Evolutionary conservation across 1,284 basidiomycete species (phyloP), one percentile per base, ranked within the genome.

Genomic region (Sanghuangporus baumii): DNA sequence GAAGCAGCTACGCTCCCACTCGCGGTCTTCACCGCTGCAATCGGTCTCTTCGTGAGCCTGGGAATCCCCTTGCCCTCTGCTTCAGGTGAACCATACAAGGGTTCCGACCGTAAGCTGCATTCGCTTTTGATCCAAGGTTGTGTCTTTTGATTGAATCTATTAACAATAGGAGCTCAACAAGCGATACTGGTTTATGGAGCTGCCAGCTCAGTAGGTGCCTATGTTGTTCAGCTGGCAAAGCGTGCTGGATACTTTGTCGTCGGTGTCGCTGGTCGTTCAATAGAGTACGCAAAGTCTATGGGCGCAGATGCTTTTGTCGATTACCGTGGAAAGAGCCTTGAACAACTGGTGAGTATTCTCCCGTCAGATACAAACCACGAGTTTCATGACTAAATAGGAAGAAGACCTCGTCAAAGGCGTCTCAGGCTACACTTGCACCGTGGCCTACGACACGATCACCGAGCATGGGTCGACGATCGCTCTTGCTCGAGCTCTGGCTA

Each of bases 211-310:
- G 73, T 75, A 20, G 74, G 74, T 3, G 66, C 67, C 8, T 75
- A 70, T 61, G 73, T 69, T 2, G 67, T 69, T 12, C 74, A 76
- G 66, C 69, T 76, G 6, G 71, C 72, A 48, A 73, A 73, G 57
- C 65, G 66, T 14, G 60, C 65, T 3, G 65, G 61, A 23, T 59
- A 60, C 61, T 62, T 67, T 31, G 69, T 74, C n/a, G 67, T 75
- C 26, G 74, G 69, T 8, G 69, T 74, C 5, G 72, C 71, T 1
- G 71, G 72, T 18, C 12, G 59, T 2, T 67, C 69, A 2, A 36
- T 50, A 9, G 64, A 65, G 11, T 62, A 68, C 46, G 64, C 68
- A 1, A 60, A 60, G 37, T 47, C 59, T 2, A 66, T 71, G 38
- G 72, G 72, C 36, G 69, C 68, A 12, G 70, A 73, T 62, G 66